phyloP scores from a whole-genome alignment of 257 asterid species.

The Cordia subcordata region DNA sequence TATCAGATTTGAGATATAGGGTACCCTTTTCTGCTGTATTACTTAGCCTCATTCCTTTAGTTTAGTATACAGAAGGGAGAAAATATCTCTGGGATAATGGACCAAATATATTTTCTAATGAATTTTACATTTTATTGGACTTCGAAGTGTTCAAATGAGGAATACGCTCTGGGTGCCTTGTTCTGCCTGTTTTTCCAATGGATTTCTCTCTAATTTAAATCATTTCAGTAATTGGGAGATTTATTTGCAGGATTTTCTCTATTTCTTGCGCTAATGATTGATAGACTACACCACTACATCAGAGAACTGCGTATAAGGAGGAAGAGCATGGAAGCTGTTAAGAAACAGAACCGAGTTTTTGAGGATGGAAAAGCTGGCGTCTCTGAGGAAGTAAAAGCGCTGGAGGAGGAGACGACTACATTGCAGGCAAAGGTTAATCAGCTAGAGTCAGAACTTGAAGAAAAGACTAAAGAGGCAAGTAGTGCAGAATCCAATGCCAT shows the following conservation, averaged over 20 bases:
- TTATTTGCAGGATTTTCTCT: slow-evolving; percentile 61
- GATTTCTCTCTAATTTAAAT: background rate
- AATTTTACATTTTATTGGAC: too few relatives aligned
- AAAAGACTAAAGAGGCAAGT: slow-evolving; percentile 49
- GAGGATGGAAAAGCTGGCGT: slow-evolving; percentile 46
- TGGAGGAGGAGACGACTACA: slow-evolving; percentile 52
- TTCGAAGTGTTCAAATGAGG: too few relatives aligned
- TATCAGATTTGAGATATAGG: too few relatives aligned
- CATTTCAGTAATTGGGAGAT: background rate
- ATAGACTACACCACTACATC: slow-evolving; percentile 77
- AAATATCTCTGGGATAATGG: too few relatives aligned
- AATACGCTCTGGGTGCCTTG: too few relatives aligned
- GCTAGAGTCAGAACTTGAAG: slow-evolving; percentile 55
- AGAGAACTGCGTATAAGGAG: slow-evolving; percentile 77
- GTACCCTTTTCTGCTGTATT: too few relatives aligned
- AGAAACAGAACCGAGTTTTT: slow-evolving; percentile 55
- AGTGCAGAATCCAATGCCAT: slow-evolving; percentile 63
- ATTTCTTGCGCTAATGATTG: slow-evolving; percentile 78
- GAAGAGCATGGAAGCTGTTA: slow-evolving; percentile 61
- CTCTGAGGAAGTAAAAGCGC: slow-evolving; percentile 41
- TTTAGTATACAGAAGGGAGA: too few relatives aligned
- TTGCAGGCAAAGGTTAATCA: slow-evolving; percentile 38
- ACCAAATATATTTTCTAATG: too few relatives aligned
- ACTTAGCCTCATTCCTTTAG: too few relatives aligned
- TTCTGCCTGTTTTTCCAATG: too few relatives aligned